phyloP scores from a whole-genome alignment of 306 rosid genomes.

The Prunus padus region DNA sequence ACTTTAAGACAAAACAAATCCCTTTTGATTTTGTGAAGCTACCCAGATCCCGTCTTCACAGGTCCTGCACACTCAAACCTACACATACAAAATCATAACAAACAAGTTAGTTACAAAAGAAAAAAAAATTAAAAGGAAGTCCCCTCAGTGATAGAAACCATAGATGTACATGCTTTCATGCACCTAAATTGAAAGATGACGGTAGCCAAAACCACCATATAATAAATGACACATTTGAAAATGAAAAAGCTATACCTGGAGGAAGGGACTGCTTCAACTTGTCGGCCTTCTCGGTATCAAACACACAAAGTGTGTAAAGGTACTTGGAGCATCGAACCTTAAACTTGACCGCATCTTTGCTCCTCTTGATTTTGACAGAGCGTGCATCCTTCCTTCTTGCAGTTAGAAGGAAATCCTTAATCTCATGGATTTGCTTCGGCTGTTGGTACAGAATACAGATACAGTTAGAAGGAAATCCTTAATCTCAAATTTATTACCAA shows the following conservation, averaged over 20 bases:
- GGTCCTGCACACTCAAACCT: too few relatives aligned
- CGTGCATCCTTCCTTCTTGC: slow-evolving; percentile 63
- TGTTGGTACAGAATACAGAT: slow-evolving; percentile 8
- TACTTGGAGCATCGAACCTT: slow-evolving; percentile 53
- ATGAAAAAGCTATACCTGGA: slow-evolving; percentile 27
- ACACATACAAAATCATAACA: too few relatives aligned
- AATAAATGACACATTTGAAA: too few relatives aligned
- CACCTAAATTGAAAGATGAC: too few relatives aligned
- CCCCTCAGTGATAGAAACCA: too few relatives aligned
- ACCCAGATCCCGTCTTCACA: too few relatives aligned
- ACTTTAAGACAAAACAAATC: too few relatives aligned
- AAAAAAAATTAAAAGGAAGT: too few relatives aligned
- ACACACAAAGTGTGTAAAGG: slow-evolving; percentile 52
- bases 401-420: slow-evolving; percentile 54
- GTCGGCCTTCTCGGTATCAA: slow-evolving; percentile 47
- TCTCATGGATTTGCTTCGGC: slow-evolving; percentile 62
- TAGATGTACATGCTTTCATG: too few relatives aligned
- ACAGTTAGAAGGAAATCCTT: slow-evolving; percentile 57
- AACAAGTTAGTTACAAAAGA: too few relatives aligned
- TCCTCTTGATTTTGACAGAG: slow-evolving; percentile 49
- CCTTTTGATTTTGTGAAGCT: too few relatives aligned
- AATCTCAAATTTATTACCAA: slow-evolving; percentile 1
- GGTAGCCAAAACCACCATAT: too few relatives aligned
- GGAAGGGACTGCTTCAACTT: slow-evolving; percentile 60
- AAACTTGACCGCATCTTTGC: slow-evolving; percentile 49